Conservation (phyloP, 768 basidiomycete genomes). For the Trametes cingulata region DNA sequence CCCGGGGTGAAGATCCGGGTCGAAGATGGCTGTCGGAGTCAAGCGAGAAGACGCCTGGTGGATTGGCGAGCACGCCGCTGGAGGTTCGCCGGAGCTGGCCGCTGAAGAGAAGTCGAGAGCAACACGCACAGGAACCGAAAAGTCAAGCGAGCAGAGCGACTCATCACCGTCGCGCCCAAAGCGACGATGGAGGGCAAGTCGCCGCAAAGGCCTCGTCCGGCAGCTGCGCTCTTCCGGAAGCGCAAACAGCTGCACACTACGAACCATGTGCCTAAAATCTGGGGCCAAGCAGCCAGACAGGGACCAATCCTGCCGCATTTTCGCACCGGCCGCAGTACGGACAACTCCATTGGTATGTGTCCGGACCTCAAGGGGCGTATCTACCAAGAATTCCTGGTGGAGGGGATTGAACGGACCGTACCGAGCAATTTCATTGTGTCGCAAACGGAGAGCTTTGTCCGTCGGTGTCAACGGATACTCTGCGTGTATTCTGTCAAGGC, state of each 20-base stretch:
- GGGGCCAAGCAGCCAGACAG: not conserved
- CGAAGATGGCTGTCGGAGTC: not conserved
- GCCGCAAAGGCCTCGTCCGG: constrained; percentile 2
- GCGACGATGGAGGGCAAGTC: constrained; percentile 7
- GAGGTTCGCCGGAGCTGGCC: constrained; percentile 10
- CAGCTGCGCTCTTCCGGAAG: constrained; percentile 15
- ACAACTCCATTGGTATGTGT: constrained; percentile 3
- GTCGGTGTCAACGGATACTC: not conserved
- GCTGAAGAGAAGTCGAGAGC: not conserved
- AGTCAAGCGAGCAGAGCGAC: constrained; percentile 4
- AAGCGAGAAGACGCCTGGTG: constrained; percentile 9
- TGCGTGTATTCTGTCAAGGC: not conserved
- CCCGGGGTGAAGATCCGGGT: constrained; percentile 4
- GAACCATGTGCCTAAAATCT: constrained; percentile 6
- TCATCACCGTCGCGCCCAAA: constrained; percentile 6
- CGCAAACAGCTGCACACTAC: constrained; percentile 16
- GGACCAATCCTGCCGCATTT: constrained; percentile 6
- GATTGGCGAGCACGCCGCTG: constrained; percentile 5
- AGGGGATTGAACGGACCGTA: constrained; percentile 5
- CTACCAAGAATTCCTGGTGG: not conserved
- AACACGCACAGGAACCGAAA: not conserved
- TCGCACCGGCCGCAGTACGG: constrained; percentile 19
- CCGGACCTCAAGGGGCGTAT: constrained; percentile 2
- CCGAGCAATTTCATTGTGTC: not conserved
- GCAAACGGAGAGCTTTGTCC: not conserved